These are phyloP conservation scores for Allantophomopsis cytisporea DNA, from an alignment of 2,329 filamentous ascomycete genomes.

Conservation along the genomic window DNA sequence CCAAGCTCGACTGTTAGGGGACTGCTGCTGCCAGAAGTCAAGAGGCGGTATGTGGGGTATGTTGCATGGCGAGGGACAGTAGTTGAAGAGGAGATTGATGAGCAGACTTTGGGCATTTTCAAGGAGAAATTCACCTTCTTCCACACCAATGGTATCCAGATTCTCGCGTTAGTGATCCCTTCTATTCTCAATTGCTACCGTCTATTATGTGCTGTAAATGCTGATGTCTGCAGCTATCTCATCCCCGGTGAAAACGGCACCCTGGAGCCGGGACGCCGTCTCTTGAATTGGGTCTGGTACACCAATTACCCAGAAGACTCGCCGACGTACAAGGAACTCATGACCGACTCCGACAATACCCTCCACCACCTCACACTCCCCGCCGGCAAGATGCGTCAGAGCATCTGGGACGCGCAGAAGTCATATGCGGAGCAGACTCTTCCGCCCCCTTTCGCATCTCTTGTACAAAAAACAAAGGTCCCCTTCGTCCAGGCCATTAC, in stretches of 20 bases:
- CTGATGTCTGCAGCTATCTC: slow-evolving; percentile 17
- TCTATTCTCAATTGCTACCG: no score
- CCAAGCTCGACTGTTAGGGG: slow-evolving; percentile 7
- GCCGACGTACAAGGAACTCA: slow-evolving; percentile 11
- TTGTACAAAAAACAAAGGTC: slow-evolving; percentile 22
- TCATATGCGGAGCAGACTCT: slow-evolving; percentile 3
- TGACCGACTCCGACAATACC: slow-evolving; percentile 17
- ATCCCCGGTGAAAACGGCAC: slow-evolving; percentile 25
- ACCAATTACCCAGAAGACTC: slow-evolving; percentile 15
- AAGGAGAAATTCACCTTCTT: slow-evolving; percentile 25
- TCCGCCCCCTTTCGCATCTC: slow-evolving; percentile 12
- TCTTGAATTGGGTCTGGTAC: slow-evolving; percentile 33
- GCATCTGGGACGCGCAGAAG: slow-evolving; percentile 7
- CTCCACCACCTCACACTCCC: slow-evolving; percentile 11
- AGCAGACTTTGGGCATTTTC: slow-evolving; percentile 19
- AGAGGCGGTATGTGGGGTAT: slow-evolving; percentile 20
- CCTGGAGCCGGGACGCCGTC: slow-evolving; percentile 22
- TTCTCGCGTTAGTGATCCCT: slow-evolving; percentile 14
- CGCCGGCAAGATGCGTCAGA: slow-evolving; percentile 5
- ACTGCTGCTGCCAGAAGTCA: slow-evolving; percentile 4
- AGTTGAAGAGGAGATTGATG: slow-evolving; percentile 21
- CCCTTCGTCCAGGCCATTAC: slow-evolving; percentile 28
- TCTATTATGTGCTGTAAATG: no score
- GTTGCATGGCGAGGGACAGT: slow-evolving; percentile 27
- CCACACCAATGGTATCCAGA: slow-evolving; percentile 22